phyloP scores from a whole-genome alignment of 768 basidiomycete genomes.

The Xerocomellus chrysenteron region DNA sequence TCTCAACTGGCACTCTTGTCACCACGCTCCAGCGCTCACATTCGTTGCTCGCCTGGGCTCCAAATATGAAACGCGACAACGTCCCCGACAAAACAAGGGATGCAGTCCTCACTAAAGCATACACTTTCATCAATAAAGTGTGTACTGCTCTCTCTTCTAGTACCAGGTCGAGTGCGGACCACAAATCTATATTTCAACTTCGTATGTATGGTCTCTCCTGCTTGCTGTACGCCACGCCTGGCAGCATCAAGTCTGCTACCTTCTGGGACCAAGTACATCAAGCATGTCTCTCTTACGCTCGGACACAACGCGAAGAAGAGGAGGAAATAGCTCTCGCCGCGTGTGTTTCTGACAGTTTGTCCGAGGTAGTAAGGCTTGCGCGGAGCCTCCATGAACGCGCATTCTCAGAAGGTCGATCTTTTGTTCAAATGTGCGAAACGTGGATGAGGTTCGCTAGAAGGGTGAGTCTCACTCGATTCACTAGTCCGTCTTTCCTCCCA shows the following conservation, averaged over 20 bases:
- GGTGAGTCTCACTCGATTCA: slow-evolving; percentile 37
- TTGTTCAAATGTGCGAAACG: slow-evolving; percentile 65
- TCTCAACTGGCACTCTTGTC: slow-evolving; percentile 27
- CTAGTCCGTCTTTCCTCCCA: not conserved
- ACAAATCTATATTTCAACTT: slow-evolving; percentile 35
- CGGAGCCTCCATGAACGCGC: slow-evolving; percentile 35
- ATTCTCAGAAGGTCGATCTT: slow-evolving; percentile 53
- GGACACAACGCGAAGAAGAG: slow-evolving; percentile 23
- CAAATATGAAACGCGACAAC: slow-evolving; percentile 31
- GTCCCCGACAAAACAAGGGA: slow-evolving; percentile 57
- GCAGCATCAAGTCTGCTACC: slow-evolving; percentile 45
- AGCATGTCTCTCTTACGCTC: slow-evolving; percentile 41
- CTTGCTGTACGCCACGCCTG: slow-evolving; percentile 50
- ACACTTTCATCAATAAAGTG: slow-evolving; percentile 47
- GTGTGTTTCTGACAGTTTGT: slow-evolving; percentile 44
- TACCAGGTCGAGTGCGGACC: slow-evolving; percentile 10
- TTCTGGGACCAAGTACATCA: slow-evolving; percentile 72
- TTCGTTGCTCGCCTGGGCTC: slow-evolving; percentile 55
- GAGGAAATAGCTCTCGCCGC: slow-evolving; percentile 28
- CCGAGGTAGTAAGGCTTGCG: slow-evolving; percentile 41
- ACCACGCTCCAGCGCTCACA: slow-evolving; percentile 28
- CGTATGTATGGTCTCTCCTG: slow-evolving; percentile 46
- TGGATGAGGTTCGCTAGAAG: slow-evolving; percentile 68
- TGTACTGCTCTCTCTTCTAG: slow-evolving; percentile 33
- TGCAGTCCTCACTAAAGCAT: slow-evolving; percentile 56